Conservation (phyloP, 768 basidiomycete genomes). For the Solioccasus polychromus region DNA sequence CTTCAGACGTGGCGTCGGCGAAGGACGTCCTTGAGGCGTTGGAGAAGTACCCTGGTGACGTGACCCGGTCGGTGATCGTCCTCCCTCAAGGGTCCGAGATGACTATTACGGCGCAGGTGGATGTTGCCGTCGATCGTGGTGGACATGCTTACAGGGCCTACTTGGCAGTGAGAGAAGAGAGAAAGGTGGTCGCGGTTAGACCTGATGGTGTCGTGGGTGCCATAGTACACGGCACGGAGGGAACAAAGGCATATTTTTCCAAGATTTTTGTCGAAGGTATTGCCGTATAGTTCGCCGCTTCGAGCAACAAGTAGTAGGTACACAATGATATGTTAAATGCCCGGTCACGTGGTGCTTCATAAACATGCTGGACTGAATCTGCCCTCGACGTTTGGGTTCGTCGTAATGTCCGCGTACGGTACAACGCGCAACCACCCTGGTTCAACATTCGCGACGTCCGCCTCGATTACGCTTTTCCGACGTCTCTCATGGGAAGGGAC, state of each 20-base stretch:
- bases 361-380: too few relatives aligned
- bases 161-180: conserved; percentile 29
- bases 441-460: conserved; percentile 48
- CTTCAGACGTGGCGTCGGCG: conserved; percentile 1
- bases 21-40: conserved; percentile 10
- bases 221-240: conserved; percentile 19
- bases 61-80: conserved; percentile 12
- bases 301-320: too few relatives aligned
- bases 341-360: too few relatives aligned
- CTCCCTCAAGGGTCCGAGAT: conserved; percentile 5
- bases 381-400: conserved; percentile 1
- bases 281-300: too few relatives aligned
- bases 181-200: conserved; percentile 35
- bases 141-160: conserved; percentile 43
- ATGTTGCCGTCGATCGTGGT: conserved; percentile 34
- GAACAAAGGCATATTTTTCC: conserved; percentile 15
- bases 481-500: conserved; percentile 90
- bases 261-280: conserved; percentile 14
- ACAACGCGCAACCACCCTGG: conserved; percentile 47
- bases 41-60: conserved; percentile 1
- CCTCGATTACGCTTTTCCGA: conserved; percentile 80
- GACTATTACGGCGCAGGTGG: conserved; percentile 17
- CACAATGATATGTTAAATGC: too few relatives aligned
- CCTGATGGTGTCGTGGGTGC: conserved; percentile 46
- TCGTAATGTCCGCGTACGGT: conserved; percentile 51